These are phyloP conservation scores for Suhomyces kilbournensis DNA, from an alignment of 805 yeast species.

Conservation along the genomic window DNA sequence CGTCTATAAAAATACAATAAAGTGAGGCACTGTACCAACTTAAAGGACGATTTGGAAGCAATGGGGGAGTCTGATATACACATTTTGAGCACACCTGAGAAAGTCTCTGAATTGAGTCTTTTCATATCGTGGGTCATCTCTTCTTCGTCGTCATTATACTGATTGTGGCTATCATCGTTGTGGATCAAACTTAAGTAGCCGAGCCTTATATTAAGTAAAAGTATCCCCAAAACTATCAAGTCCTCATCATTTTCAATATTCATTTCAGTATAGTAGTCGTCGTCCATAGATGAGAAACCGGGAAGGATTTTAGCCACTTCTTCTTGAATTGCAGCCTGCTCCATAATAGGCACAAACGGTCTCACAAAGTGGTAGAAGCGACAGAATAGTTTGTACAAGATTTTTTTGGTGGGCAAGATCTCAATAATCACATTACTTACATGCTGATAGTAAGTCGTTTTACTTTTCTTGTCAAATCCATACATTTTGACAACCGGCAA, in stretches of 20 bases:
- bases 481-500: not conserved
- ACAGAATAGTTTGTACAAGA: constrained; percentile 23
- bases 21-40: constrained; percentile 33
- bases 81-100: constrained; percentile 27
- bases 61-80: constrained; percentile 34
- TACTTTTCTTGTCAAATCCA: constrained; percentile 9
- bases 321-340: constrained; percentile 23
- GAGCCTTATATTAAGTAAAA: constrained; percentile 28
- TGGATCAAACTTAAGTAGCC: constrained; percentile 41
- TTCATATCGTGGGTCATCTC: constrained; percentile 30
- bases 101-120: constrained; percentile 24
- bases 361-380: constrained; percentile 38
- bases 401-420: constrained; percentile 29
- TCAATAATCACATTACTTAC: constrained; percentile 27
- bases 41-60: constrained; percentile 30
- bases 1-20: constrained; percentile 32
- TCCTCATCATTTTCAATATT: constrained; percentile 29
- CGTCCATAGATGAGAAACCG: constrained; percentile 18
- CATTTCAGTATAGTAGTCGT: constrained; percentile 19
- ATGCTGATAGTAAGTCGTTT: constrained; percentile 23
- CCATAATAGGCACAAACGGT: constrained; percentile 37
- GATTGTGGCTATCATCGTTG: constrained; percentile 26
- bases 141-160: constrained; percentile 26
- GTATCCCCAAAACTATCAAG: constrained; percentile 27
- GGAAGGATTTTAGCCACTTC: constrained; percentile 25